Percentiles rank a stretch among this genome's conserved stretches.
These are phyloP conservation scores for Epichloe sibirici DNA, from an alignment of 2,329 filamentous ascomycete genomes.

Conservation along the genomic window DNA sequence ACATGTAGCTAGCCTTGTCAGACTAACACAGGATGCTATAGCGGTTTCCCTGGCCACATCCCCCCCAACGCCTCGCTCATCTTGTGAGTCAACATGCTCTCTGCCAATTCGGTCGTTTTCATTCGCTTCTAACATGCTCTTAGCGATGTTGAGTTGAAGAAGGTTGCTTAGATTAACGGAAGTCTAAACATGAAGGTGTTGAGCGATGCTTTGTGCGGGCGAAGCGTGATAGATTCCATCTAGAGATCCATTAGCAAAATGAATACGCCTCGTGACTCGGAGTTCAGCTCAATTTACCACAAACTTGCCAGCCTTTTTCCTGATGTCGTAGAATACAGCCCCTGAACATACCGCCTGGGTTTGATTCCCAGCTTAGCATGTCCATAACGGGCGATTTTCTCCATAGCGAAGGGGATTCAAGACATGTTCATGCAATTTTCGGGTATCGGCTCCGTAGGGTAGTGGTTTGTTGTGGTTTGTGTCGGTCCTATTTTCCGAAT, in stretches of 20 bases:
- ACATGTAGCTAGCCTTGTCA: background rate
- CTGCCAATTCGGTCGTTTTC: background rate
- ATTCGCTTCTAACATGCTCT: background rate
- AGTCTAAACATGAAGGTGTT: background rate
- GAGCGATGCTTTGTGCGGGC: background rate
- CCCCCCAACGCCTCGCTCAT: slow-evolving; percentile 21
- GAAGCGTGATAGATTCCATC: background rate
- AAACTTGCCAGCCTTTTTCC: background rate
- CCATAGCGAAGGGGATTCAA: background rate
- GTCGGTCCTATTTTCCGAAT: too few species aligned
- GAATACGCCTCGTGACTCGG: background rate
- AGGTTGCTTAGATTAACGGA: background rate
- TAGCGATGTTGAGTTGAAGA: slow-evolving; percentile 7
- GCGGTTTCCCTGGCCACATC: slow-evolving; percentile 73
- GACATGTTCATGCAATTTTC: background rate
- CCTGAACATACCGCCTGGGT: background rate
- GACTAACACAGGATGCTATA: slow-evolving; percentile 21
- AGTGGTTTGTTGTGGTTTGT: too few species aligned
- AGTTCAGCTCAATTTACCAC: background rate
- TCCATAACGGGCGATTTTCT: background rate
- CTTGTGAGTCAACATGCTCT: slow-evolving; percentile 1
- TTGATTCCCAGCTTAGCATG: background rate
- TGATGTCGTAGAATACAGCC: background rate
- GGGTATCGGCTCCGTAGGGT: too few species aligned
- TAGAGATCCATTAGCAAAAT: slow-evolving; percentile 1